Percentiles rank a stretch among this genome's conserved stretches.
Evolutionary conservation across 1,284 basidiomycete species (phyloP).

Genomic region (Kwoniella shivajii): DNA sequence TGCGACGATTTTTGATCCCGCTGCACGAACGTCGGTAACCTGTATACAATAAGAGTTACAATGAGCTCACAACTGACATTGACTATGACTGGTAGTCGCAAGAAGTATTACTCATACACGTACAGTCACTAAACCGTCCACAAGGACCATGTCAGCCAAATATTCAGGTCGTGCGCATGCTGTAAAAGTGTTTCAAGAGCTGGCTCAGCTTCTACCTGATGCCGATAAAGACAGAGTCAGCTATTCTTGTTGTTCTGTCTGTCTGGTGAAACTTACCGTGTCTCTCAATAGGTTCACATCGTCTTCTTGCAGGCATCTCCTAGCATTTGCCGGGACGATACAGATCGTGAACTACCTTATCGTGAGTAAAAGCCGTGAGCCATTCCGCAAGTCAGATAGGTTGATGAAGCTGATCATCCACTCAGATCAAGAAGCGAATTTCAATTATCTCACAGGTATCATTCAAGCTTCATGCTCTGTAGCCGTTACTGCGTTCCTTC

Average conservation of each 20-base stretch:
- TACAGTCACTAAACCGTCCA: neutral
- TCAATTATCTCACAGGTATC: constrained; percentile 82
- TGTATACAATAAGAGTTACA: too few relatives aligned
- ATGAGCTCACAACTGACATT: too few relatives aligned
- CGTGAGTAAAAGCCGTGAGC: constrained; percentile 60
- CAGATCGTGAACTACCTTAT: constrained; percentile 80
- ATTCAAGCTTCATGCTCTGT: constrained; percentile 68
- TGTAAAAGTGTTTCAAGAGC: constrained; percentile 39
- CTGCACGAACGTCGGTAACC: too few relatives aligned
- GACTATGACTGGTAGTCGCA: too few relatives aligned
- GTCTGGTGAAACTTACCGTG: neutral
- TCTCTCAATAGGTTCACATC: constrained; percentile 33
- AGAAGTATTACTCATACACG: neutral
- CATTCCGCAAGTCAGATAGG: neutral
- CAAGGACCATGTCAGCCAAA: constrained; percentile 21
- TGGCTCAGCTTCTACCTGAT: constrained; percentile 35
- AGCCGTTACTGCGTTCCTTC: constrained; percentile 62
- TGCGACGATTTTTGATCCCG: too few relatives aligned
- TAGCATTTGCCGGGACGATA: constrained; percentile 75
- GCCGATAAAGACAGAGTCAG: constrained; percentile 33
- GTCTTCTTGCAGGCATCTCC: constrained; percentile 55
- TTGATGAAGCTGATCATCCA: constrained; percentile 4
- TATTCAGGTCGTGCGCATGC: constrained; percentile 50
- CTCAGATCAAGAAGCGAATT: constrained; percentile 73
- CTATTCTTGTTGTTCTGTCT: neutral